Percentiles rank a stretch among this genome's conserved stretches.
phyloP scores from a whole-genome alignment of 768 basidiomycete genomes.

The Podaxis pistillaris region DNA sequence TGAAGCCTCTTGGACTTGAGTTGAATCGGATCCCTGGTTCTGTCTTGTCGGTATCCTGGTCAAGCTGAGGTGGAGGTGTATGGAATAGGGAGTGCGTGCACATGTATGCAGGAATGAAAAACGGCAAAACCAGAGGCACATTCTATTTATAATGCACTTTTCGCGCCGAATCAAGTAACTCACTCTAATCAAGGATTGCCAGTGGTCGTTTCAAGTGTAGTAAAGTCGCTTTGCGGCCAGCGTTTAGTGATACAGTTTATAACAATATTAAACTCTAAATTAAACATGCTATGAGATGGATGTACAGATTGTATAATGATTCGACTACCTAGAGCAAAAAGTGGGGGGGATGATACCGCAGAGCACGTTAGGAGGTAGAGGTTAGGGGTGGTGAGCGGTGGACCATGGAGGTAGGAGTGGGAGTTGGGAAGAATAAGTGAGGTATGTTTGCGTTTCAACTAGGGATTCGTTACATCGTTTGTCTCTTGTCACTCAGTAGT shows the following conservation, averaged over 20 bases:
- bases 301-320: background rate
- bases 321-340: background rate
- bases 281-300: conserved; percentile 11
- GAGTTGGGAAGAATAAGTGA: background rate
- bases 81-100: no score
- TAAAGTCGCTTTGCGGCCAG: background rate
- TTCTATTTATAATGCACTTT: no score
- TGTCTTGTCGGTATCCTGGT: no score
- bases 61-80: no score
- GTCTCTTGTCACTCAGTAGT: background rate
- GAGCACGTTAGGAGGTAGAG: background rate
- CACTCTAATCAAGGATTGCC: no score
- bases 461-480: background rate
- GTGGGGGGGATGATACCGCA: background rate
- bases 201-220: background rate
- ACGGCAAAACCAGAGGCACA: no score
- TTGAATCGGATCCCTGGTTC: no score
- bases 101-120: no score
- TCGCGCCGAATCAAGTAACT: no score
- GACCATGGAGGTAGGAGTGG: background rate
- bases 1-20: no score
- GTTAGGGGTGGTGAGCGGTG: background rate
- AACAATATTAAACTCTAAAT: conserved; percentile 10
- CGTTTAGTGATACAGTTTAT: conserved; percentile 1
- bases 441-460: background rate